A percentile compares a stretch with the other conserved stretches of the same genome.
Evolutionary conservation across 129 eudicot genomes (phyloP).

Genomic region (carrot (Daucus carota)): DNA sequence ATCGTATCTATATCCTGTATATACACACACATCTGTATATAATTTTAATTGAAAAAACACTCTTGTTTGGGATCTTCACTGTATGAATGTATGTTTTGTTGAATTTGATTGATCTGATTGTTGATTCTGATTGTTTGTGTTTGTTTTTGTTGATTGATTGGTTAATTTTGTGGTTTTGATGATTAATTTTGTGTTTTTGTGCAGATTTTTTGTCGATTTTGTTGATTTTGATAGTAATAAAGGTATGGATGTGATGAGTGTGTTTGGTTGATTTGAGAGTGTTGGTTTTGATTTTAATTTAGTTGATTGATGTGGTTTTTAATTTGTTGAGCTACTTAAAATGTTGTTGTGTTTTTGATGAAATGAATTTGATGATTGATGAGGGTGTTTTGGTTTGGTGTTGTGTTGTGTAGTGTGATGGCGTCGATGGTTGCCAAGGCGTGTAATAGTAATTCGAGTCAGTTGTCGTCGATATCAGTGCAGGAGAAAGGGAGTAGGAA

Average conservation of each 20-base stretch:
- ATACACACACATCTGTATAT: not conserved
- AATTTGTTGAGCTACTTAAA: not conserved
- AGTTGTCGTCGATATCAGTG: conserved; percentile 31
- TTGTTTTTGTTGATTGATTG: conserved; percentile 8
- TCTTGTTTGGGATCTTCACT: conserved; percentile 28
- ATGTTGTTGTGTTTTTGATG: not conserved
- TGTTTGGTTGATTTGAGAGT: too few relatives aligned
- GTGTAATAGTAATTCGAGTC: conserved; percentile 46
- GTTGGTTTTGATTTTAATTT: conserved; percentile 18
- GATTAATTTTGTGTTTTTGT: conserved; percentile 18
- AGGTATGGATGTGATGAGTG: conserved; percentile 32
- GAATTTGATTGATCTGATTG: conserved; percentile 20
- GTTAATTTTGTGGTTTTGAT: conserved; percentile 17
- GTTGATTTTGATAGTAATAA: conserved; percentile 15
- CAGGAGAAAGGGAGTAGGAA: conserved; percentile 92
- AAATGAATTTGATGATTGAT: not conserved
- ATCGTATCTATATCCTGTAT: not conserved
- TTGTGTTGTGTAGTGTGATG: conserved; percentile 29
- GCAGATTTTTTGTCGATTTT: conserved; percentile 38
- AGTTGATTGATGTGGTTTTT: not conserved
- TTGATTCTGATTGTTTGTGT: conserved; percentile 7
- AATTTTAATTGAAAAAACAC: not conserved
- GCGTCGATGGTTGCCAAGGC: conserved; percentile 68
- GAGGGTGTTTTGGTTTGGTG: not conserved
- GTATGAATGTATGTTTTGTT: conserved; percentile 20